Conservation (phyloP, 139 green algal species). For the Chlamydomonas sp. region DNA sequence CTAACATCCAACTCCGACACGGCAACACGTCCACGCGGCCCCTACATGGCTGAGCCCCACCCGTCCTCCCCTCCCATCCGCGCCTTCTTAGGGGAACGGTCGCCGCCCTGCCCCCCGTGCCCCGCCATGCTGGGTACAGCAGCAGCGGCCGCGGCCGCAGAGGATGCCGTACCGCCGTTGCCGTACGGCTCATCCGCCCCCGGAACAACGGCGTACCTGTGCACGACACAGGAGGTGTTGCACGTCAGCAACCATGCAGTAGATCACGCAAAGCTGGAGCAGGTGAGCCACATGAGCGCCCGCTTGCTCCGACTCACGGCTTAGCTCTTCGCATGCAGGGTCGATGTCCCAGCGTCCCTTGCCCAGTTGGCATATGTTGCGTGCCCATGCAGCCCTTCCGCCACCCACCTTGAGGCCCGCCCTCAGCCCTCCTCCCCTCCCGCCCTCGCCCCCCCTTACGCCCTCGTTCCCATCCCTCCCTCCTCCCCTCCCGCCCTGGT, state of each 20-base stretch:
- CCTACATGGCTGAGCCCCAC: too few relatives aligned
- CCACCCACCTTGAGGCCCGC: not conserved
- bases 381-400: not conserved
- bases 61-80: not conserved
- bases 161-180: not conserved
- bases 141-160: not conserved
- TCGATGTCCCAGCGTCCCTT: not conserved
- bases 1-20: too few relatives aligned
- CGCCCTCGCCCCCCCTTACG: not conserved
- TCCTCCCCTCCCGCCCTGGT: not conserved
- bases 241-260: not conserved
- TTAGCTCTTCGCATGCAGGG: not conserved
- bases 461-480: not conserved
- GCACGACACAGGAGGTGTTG: not conserved
- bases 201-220: constrained; percentile 38
- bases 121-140: constrained; percentile 29
- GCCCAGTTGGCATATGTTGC: not conserved
- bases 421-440: too few relatives aligned
- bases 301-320: not conserved
- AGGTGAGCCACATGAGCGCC: not conserved
- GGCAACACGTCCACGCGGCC: too few relatives aligned
- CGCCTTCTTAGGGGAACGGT: constrained; percentile 11
- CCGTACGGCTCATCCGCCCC: constrained; percentile 28
- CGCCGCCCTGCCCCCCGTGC: not conserved
- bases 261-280: not conserved